A percentile compares a stretch with the other conserved stretches of the same genome.
These are phyloP conservation scores for Acanthamoeba triangularis DNA, from an alignment of 208 protist species.

Conservation along the genomic window DNA sequence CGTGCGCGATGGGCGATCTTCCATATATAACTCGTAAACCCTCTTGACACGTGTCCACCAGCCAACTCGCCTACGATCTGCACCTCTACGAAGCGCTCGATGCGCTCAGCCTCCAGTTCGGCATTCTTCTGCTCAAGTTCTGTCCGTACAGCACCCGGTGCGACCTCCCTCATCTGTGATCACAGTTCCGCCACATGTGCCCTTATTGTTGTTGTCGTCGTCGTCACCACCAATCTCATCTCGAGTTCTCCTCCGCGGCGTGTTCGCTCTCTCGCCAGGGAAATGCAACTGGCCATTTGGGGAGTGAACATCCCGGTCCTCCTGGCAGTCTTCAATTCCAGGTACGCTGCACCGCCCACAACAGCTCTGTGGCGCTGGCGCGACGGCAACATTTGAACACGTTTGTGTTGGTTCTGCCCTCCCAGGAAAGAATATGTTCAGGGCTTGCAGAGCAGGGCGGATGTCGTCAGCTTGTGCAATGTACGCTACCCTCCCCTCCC, in stretches of 20 bases:
- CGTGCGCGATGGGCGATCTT: neutral
- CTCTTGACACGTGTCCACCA: no score
- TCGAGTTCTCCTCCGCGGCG: no score
- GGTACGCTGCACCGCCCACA: neutral
- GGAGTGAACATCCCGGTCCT: constrained; percentile 48
- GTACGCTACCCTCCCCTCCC: neutral
- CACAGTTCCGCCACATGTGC: neutral
- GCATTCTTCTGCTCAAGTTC: neutral
- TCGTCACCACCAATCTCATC: no score
- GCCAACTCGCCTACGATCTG: neutral
- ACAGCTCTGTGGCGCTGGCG: neutral
- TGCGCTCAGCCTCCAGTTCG: neutral
- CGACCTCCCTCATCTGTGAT: neutral
- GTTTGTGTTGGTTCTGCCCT: no score
- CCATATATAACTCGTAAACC: no score
- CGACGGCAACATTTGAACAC: neutral
- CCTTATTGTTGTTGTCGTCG: neutral
- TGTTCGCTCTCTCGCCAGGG: neutral
- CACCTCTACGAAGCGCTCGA: constrained; percentile 5
- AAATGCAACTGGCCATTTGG: constrained; percentile 25
- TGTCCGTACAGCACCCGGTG: constrained; percentile 33
- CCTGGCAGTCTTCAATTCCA: neutral
- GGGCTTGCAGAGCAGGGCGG: no score
- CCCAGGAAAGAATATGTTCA: no score
- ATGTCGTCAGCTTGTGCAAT: neutral